Base-by-base conservation (phyloP, 306 rosid species). In the Ziziphus jujuba region DNA sequence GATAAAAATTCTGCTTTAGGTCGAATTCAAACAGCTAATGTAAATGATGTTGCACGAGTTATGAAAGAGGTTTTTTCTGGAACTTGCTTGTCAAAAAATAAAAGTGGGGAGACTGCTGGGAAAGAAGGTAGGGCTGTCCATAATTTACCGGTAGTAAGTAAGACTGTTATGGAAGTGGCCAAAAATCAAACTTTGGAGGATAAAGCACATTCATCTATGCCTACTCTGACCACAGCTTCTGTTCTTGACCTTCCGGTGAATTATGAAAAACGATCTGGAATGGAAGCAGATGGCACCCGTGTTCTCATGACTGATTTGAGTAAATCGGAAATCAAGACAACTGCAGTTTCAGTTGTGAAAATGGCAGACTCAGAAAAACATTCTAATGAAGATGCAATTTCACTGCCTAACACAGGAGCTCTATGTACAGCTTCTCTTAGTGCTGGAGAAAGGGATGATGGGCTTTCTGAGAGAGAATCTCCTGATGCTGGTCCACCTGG, bases 41-140 rank as follows among this genome's bases (percentile, higher is more conserved):
- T 95, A 65, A 91, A 87, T 81, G 99, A 95, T 63, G 96, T 95
- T 84, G 99, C 97, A 35, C 91, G 99, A 57, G 99, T 88, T 66
- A 95, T 95, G 99, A 95, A 95, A 86, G 99, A 95, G 79, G 89
- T 91, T 54, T 95, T 95, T 85, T 88, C 97, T 34, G 96, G 92
- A 65, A 87, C 96, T 72, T 70, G 95, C 84, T 65, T 82, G 75
- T 62, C 89, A 62, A 88, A 83, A 79, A 63, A 92, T 35, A 88
- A 76, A 82, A 80, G 70, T 63, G 71, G 74, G 0, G 96, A 86
- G 73, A 67, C 87, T 47, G 55, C 69, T 58, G 85, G 78, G 65
- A 80, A 75, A 52, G 97, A 86, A 72, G 81, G 83, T 72, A 86
- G 58, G 76, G 82, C 49, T 64, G 57, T 63, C 55, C 65, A 82